Evolutionary conservation across 129 eudicot species (phyloP).

Genomic region (Helichrysum umbraculigerum): DNA sequence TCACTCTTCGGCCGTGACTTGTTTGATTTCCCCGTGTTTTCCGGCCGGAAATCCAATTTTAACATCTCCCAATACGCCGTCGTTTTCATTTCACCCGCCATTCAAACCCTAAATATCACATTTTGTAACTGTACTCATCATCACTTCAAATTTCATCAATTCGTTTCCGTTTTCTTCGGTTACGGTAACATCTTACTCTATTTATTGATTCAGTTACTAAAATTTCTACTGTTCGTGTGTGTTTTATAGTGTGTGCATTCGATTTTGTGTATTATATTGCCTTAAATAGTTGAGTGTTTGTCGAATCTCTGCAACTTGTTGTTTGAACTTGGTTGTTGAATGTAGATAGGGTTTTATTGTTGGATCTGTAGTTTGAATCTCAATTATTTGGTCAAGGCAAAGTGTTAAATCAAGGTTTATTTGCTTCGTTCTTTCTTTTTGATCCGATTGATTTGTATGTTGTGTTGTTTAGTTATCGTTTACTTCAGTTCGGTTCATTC

Average conservation of each 20-base stretch:
- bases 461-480: background rate
- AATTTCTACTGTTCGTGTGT: conserved; percentile 16
- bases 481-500: background rate
- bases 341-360: conserved; percentile 29
- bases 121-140: conserved; percentile 1
- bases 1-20: conserved; percentile 29
- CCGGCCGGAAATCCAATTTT: conserved; percentile 38
- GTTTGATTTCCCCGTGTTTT: conserved; percentile 37
- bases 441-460: background rate
- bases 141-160: conserved; percentile 23
- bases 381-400: conserved; percentile 6
- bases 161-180: background rate
- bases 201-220: conserved; percentile 28
- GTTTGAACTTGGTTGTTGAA: conserved; percentile 21
- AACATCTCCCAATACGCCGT: conserved; percentile 14
- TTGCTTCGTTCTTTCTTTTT: background rate
- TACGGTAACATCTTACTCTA: conserved; percentile 19
- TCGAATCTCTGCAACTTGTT: conserved; percentile 26
- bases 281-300: conserved; percentile 17
- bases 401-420: conserved; percentile 7
- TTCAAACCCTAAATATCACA: conserved; percentile 18
- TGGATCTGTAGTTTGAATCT: conserved; percentile 37
- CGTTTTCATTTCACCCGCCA: conserved; percentile 9
- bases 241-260: conserved; percentile 11
- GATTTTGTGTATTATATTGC: background rate